A percentile compares a stretch with the other conserved stretches of the same genome.
phyloP scores from a whole-genome alignment of 176 grass and related monocot genomes.

The Paspalum notatum region DNA sequence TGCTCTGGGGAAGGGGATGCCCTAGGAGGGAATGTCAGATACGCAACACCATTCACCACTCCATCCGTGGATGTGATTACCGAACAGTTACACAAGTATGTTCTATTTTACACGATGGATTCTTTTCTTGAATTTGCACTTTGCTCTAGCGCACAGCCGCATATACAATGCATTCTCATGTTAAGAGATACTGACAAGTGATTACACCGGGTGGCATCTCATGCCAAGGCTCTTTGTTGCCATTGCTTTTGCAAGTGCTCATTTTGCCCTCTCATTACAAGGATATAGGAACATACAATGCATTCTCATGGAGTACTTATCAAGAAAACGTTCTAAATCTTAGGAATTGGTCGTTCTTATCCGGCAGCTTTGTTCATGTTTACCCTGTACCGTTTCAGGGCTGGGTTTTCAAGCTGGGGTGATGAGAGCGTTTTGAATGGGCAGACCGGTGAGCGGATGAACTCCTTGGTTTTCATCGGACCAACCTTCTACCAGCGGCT shows the following conservation, averaged over 20 bases:
- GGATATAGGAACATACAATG: neutral
- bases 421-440: conserved; percentile 76
- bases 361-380: conserved; percentile 13
- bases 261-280: neutral
- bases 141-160: too few relatives aligned
- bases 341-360: neutral
- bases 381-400: conserved; percentile 59
- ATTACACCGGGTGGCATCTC: too few relatives aligned
- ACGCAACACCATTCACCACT: conserved; percentile 91
- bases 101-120: too few relatives aligned
- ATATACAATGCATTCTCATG: too few relatives aligned
- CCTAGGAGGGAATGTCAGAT: conserved; percentile 56
- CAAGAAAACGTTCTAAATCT: neutral
- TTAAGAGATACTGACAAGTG: too few relatives aligned
- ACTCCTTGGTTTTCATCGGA: conserved; percentile 71
- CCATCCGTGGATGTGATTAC: conserved; percentile 75
- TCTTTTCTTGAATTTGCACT: too few relatives aligned
- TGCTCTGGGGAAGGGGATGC: conserved; percentile 92
- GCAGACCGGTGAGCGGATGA: conserved; percentile 68
- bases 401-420: conserved; percentile 77
- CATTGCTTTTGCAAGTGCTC: neutral
- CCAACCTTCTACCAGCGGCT: conserved; percentile 87
- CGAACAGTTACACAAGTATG: conserved; percentile 87
- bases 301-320: neutral
- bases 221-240: neutral